Percentiles rank a stretch among this genome's conserved stretches.
These are phyloP conservation scores for Ambispora gerdemannii DNA, from an alignment of 192 early-diverging fungal genomes.

Conservation along the genomic window DNA sequence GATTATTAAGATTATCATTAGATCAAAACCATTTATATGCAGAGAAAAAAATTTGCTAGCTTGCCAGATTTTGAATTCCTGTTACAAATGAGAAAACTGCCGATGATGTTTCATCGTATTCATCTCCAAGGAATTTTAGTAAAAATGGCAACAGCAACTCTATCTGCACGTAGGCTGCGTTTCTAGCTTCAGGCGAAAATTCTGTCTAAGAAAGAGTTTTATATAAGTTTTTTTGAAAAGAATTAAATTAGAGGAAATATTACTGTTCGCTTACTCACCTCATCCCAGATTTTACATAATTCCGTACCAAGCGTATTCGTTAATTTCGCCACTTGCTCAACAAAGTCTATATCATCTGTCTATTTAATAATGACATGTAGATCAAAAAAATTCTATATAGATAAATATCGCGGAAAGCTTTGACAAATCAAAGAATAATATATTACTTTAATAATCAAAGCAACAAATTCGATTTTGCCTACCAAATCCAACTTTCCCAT, in stretches of 20 bases:
- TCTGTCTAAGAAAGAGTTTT: slow-evolving; percentile 17
- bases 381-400: slow-evolving; percentile 28
- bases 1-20: not conserved
- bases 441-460: too few relatives aligned
- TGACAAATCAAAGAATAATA: too few relatives aligned
- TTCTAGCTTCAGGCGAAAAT: slow-evolving; percentile 40
- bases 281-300: slow-evolving; percentile 63
- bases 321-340: slow-evolving; percentile 66
- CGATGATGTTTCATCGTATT: slow-evolving; percentile 79
- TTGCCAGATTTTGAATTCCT: slow-evolving; percentile 64
- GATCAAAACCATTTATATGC: too few relatives aligned
- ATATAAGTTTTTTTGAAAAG: not conserved
- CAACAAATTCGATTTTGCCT: slow-evolving; percentile 25
- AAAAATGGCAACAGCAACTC: slow-evolving; percentile 75
- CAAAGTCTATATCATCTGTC: slow-evolving; percentile 57
- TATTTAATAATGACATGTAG: not conserved
- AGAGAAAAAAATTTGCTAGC: slow-evolving; percentile 36
- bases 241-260: not conserved
- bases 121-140: slow-evolving; percentile 74
- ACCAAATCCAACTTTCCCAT: slow-evolving; percentile 46
- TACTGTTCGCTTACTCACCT: slow-evolving; percentile 7
- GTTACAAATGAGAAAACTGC: slow-evolving; percentile 76
- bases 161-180: slow-evolving; percentile 61
- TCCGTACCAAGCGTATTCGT: slow-evolving; percentile 74
- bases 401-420: slow-evolving; percentile 34